Conservation (phyloP, 441 rosid species). For the Jatropha multifida region DNA sequence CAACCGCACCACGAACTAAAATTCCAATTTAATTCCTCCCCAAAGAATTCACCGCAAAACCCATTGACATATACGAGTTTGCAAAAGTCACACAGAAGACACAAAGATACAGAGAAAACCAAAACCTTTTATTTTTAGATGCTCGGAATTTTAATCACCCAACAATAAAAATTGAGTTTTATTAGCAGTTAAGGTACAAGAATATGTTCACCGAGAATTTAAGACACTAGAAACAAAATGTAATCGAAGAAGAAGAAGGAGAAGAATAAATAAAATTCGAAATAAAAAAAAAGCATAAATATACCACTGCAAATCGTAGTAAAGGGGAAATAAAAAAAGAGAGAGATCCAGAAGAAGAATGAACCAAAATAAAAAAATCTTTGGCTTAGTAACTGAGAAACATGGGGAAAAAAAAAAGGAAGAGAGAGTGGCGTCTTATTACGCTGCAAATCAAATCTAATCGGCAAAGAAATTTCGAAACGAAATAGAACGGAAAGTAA, state of each 20-base stretch:
- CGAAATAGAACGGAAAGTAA: background rate
- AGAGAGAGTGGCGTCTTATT: background rate
- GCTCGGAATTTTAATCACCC: no score
- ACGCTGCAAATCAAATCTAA: background rate
- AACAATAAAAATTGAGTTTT: background rate
- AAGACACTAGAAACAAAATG: no score
- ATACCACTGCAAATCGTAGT: no score
- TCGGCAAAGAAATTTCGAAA: background rate
- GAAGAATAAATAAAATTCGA: no score
- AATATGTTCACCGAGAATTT: no score
- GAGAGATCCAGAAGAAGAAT: no score
- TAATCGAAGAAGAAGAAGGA: no score
- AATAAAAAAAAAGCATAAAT: no score
- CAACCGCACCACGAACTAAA: no score
- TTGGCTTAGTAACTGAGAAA: background rate
- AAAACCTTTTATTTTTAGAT: background rate
- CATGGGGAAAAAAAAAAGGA: background rate
- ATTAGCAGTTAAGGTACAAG: no score
- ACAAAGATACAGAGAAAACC: background rate
- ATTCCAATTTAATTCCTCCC: background rate
- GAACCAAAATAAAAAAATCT: no score
- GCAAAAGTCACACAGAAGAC: background rate
- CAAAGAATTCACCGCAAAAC: background rate
- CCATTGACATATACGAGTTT: background rate
- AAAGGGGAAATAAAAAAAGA: no score